Base-by-base conservation (phyloP, 331 rosid species). In the Cydonia oblonga region DNA sequence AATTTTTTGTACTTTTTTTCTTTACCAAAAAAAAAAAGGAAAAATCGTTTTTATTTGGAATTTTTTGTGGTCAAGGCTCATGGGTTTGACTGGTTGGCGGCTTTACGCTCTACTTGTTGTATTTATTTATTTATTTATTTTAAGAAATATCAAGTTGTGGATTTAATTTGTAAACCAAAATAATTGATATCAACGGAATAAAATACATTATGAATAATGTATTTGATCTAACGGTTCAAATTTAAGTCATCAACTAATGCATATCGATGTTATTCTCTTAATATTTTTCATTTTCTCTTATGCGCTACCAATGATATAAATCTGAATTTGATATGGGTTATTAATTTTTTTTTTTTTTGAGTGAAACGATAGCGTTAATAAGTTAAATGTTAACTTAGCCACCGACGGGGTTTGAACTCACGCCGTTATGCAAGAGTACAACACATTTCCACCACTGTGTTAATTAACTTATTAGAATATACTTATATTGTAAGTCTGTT, bases 51-150 rank as follows among this genome's bases (percentile, higher is more conserved):
- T 57, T 7, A 30, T 60, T 51, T 33, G 8, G 3, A 13, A 4
- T 42, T 44, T 25, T 75, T 63, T n/a, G 28, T 30, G 84, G 90
- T 90, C 96, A 87, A 83, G 88, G 67, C 73, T 78, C 85, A 88
- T 87, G 95, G 79, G 77, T 88, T 88, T 85, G 96, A 90, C 90
- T 79, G 76, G 70, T 35, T 74, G 91, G 93, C 92, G 91, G 93
- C 91, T 73, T 16, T 49, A 44, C 5, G 7, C 52, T 44, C 52
- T 14, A 49, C 54, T 49, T 0, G 1, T 40, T 49, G 3, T 16
- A 35, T 5, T 46, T 46, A 2, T 1, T 2, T 46, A 2, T 1
- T 2, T 16, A 5, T 49, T 2, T 49, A 38, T 38, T 49, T 16
- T 49, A 49, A 49, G 9, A 16, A 49, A 49, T 16, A 49, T 49